phyloP scores from a whole-genome alignment of 1,284 basidiomycete genomes.

The Coniophora puteana region DNA sequence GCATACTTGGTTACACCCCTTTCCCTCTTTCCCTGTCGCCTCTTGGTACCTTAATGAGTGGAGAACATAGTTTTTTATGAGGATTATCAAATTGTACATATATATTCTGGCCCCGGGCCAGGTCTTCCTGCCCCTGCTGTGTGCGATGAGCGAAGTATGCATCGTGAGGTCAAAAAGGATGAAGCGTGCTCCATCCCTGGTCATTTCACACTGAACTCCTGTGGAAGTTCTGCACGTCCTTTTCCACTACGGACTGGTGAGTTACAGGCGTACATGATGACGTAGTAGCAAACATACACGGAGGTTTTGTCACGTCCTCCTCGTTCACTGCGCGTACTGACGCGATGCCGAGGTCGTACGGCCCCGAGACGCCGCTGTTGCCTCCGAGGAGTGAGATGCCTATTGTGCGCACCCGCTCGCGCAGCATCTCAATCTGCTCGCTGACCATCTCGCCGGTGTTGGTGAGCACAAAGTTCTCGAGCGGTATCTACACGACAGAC shows the following conservation, averaged over 20 bases:
- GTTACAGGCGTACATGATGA: not conserved
- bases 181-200: no score
- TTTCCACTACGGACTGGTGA: constrained; percentile 24
- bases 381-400: constrained; percentile 84
- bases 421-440: constrained; percentile 70
- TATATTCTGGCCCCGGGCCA: constrained; percentile 15
- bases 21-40: constrained; percentile 13
- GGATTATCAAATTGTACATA: constrained; percentile 21
- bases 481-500: constrained; percentile 64
- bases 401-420: constrained; percentile 72
- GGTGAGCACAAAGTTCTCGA: constrained; percentile 78
- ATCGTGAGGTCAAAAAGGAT: no score
- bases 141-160: no score
- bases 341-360: constrained; percentile 76
- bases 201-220: no score
- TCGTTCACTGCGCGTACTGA: constrained; percentile 61
- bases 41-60: not conserved
- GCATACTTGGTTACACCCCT: constrained; percentile 4
- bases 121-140: no score
- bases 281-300: constrained; percentile 28
- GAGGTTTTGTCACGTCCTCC: constrained; percentile 41
- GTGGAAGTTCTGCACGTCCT: no score
- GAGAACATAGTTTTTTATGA: not conserved
- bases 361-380: constrained; percentile 64
- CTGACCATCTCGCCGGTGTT: constrained; percentile 76